Conservation (phyloP, 2,329 filamentous ascomycete species). For the Orbilia javanica region DNA sequence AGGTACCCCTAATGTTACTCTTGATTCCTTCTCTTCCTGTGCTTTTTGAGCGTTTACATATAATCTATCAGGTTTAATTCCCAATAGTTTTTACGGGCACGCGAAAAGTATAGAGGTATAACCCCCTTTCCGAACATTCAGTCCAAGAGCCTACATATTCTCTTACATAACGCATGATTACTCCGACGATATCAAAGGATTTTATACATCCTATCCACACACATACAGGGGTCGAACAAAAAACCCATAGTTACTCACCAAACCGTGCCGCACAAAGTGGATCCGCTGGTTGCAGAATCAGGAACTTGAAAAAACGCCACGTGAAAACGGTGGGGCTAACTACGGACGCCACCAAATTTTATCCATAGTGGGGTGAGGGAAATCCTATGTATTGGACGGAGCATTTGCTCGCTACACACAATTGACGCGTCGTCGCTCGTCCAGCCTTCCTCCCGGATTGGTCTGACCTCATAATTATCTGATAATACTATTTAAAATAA, state of each 20-base stretch:
- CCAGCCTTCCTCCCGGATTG: background rate
- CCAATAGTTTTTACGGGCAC: too few species aligned
- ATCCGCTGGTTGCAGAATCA: background rate
- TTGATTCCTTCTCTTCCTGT: too few species aligned
- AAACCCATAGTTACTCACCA: background rate
- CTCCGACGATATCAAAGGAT: background rate
- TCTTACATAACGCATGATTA: background rate
- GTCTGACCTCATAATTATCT: background rate
- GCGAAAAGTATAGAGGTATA: too few species aligned
- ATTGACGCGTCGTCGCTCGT: background rate
- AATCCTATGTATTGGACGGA: background rate
- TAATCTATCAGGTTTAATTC: too few species aligned
- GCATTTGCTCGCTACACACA: background rate
- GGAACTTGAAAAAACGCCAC: background rate
- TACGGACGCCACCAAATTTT: background rate
- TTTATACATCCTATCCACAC: background rate
- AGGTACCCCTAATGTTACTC: too few species aligned
- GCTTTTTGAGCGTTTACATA: too few species aligned
- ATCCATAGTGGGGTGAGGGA: background rate
- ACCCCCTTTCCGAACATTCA: background rate
- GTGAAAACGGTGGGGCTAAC: background rate
- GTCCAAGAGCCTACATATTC: background rate
- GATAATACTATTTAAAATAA: background rate
- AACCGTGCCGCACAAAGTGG: background rate
- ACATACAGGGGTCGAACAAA: background rate